Evolutionary conservation across 2,329 filamentous ascomycete species (phyloP), one percentile per base, ranked within the genome.

Genomic region (Mollisia scopiformis): DNA sequence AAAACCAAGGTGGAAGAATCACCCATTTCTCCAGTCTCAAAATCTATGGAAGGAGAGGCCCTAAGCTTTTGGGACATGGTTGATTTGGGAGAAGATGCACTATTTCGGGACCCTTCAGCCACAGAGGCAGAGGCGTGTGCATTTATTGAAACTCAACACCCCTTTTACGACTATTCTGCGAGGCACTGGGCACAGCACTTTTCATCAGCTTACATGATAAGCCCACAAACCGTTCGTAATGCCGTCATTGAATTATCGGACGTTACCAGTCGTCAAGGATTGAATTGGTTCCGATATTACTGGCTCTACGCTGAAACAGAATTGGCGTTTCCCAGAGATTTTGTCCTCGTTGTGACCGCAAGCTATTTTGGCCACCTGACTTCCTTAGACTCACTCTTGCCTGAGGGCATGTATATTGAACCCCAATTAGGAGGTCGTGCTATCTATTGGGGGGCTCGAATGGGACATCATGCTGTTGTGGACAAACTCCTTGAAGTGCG

Each of bases 101-200:
- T 75, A 1, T 73, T 74, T 50, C 61, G 69, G 39, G 72, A 75
- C 33, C 47, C 64, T 11, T 60, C 64, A 8, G 63, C 61, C 19
- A 5, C 69, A 2, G 67, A 69, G 16, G 58, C 64, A 50, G 70
- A 71, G 23, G 53, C 62, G 31, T 75, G 68, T 49, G 37, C 54
- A 41, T 37, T 50, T 30, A 64, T 77, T 27, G 55, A 59, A 37
- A 58, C 69, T 10, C 58, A 63, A 23, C 72, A 75, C 53, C 47
- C 27, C 25, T 69, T 78, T 50, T 76, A 75, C 63, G 69, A 70
- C 46, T 79, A 79, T 66, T 66, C 76, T 16, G 69, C 76, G 1
- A 65, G 66, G 25, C 62, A 77, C 66, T 79, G 75, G 77, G 68
- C 74, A 30, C 59, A 72, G 25, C 76, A 78, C 59, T 75, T 69